Percentiles rank a stretch among this genome's conserved stretches.
These are phyloP conservation scores for Cladophialophora psammophila DNA, from an alignment of 2,329 filamentous ascomycete species.

Conservation along the genomic window DNA sequence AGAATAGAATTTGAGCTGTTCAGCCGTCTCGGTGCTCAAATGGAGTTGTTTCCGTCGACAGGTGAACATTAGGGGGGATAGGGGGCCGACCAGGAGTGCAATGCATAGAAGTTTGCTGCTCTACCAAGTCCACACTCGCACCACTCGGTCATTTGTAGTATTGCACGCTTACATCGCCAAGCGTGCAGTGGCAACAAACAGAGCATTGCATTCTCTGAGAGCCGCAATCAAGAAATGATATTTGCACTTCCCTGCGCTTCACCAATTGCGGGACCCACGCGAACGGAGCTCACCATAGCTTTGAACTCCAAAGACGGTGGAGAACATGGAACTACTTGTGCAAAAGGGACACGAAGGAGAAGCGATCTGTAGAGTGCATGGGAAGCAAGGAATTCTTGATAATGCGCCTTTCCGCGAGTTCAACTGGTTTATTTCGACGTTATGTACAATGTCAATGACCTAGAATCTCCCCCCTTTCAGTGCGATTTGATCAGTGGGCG, in stretches of 20 bases:
- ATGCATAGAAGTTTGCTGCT: no score
- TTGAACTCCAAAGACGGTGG: background rate
- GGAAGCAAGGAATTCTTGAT: background rate
- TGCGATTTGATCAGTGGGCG: conserved; percentile 73
- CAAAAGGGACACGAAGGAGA: background rate
- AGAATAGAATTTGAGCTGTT: no score
- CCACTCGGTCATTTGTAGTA: no score
- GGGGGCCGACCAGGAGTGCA: no score
- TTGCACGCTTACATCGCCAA: no score
- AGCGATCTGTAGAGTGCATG: background rate
- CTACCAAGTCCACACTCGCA: no score
- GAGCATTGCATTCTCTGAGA: no score
- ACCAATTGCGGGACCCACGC: background rate
- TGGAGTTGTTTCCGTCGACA: no score
- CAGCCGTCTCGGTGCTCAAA: no score
- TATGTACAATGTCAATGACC: conserved; percentile 19
- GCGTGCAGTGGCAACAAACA: no score
- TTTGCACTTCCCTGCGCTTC: background rate
- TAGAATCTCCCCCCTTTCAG: conserved; percentile 2
- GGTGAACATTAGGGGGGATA: no score
- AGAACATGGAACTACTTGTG: background rate
- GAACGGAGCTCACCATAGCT: background rate
- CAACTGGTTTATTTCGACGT: conserved; percentile 13
- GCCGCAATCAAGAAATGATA: no score
- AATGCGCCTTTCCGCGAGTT: conserved; percentile 6